Evolutionary conservation across 495 filamentous ascomycete species (phyloP), one percentile per base, ranked within the genome.

Genomic region (Penicillium mononematosum): DNA sequence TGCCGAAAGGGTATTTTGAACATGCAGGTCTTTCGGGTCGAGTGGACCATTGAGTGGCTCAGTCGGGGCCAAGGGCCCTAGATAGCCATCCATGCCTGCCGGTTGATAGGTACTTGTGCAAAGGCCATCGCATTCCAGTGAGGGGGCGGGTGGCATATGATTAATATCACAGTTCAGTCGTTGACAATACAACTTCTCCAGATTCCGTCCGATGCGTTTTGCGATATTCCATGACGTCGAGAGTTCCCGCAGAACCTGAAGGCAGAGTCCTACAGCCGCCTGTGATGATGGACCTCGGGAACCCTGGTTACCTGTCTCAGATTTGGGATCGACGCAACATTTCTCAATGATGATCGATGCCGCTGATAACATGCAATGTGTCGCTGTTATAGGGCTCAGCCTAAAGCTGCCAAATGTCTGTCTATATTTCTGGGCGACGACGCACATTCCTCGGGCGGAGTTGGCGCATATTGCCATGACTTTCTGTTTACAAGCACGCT

Each of bases 361-460:
- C 3, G 61, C 65, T 1, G 67, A 70, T 5, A 70, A 48, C 7
- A 59, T 70, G 55, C 63, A 72, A 41, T 72, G 61, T 1, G 69
- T 70, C 2, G 69, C 55, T 1, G 69, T 68, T 4, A 72, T 61
- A 0, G 69, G 67, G 32, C 69, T 72, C 12, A 62, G 42, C 22
- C 51, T 65, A 56, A 70, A 72, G 12, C 65, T 63, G 38, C 69
- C 67, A 32, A 72, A 72, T 2, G 43, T 51, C n/a, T 68, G 59
- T 24, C 67, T 48, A 41, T 70, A 72, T 32, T 68, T 68, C 27
- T 72, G 59, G 14, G 61, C 61, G 10, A 70, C 45, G 10, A 57
- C 17, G 36, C 63, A 63, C 50, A 66, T 63, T 11, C 52, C 31
- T 17, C 63, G 57, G 5, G 66, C 53, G 5, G 69, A 66, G 16